Base-by-base conservation (phyloP, 441 rosid species). In the Melastoma candidum region DNA sequence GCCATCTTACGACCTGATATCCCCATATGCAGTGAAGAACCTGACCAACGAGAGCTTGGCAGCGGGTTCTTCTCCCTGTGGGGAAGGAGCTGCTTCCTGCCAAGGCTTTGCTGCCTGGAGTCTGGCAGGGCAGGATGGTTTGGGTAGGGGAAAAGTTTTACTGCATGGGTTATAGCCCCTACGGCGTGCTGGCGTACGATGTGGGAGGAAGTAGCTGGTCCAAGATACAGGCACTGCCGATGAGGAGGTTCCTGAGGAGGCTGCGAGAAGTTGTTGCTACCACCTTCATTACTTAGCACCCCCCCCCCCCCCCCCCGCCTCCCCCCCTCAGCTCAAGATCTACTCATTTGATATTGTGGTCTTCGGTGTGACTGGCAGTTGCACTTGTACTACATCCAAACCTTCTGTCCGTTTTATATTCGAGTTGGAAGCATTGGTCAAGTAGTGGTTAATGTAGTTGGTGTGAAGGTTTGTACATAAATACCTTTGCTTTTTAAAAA, bases 201-300 rank as follows among this genome's bases (percentile, higher is more conserved):
- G 67, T 83, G 6, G 67, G 77, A 2, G 61, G 70, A 5, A 90
- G 81, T 70, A 58, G 46, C 1, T 90, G 96, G 98, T 52, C 55
- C 41, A 87, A 81, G 72, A 80, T 90, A 61, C 90, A 90, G 68
- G 93, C 98, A 41, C n/a, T n/a, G n/a, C 98, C 98, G 7, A 90
- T 90, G 98, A 56, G 93, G 60, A 73, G 98, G 56, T 90, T 87
- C 65, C 78, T 90, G 6, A 68, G n/a, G n/a, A n/a, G n/a, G n/a
- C n/a, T n/a, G n/a, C n/a, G n/a, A n/a, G n/a, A n/a, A n/a, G n/a
- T n/a, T n/a, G n/a, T n/a, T n/a, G n/a, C n/a, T n/a, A n/a, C n/a
- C n/a, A n/a, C n/a, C n/a, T n/a, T n/a, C n/a, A n/a, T n/a, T n/a
- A n/a, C n/a, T n/a, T n/a, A n/a, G n/a, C n/a, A n/a, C n/a, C n/a